Evolutionary conservation across 2,329 filamentous ascomycete species (phyloP).

Genomic region (Botryosphaeria agaves): DNA sequence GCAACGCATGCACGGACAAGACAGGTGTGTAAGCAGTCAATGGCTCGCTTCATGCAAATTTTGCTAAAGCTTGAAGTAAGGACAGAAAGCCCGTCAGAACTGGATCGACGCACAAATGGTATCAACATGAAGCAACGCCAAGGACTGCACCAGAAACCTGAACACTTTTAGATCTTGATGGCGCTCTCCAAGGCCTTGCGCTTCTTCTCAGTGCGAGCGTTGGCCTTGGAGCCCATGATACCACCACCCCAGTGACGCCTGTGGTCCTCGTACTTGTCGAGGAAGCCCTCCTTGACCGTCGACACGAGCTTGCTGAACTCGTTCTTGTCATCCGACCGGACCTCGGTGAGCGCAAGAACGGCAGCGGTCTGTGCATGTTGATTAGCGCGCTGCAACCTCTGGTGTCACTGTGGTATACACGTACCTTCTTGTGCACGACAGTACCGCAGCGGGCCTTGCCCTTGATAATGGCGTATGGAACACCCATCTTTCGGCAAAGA

Average conservation of each 20-base stretch:
- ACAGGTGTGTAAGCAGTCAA: too few relatives aligned
- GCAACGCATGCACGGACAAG: too few relatives aligned
- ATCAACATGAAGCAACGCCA: too few relatives aligned
- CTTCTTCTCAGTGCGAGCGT: conserved; percentile 63
- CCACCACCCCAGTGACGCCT: conserved; percentile 97
- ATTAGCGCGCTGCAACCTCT: conserved; percentile 9
- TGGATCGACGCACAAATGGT: too few relatives aligned
- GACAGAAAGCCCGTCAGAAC: too few relatives aligned
- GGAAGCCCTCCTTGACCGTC: conserved; percentile 94
- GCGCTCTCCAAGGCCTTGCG: conserved; percentile 84
- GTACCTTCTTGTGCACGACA: conserved; percentile 97
- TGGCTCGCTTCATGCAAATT: too few relatives aligned
- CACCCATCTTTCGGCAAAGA: conserved; percentile 99
- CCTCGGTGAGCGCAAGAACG: conserved; percentile 88
- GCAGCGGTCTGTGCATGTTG: conserved; percentile 66
- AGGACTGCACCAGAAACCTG: too few relatives aligned
- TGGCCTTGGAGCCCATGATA: conserved; percentile 97
- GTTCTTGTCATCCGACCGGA: conserved; percentile 93
- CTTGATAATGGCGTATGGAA: conserved; percentile 98
- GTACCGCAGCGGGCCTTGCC: conserved; percentile 98
- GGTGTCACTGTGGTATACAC: conserved; percentile 7
- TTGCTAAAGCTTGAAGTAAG: too few relatives aligned
- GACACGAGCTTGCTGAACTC: conserved; percentile 95
- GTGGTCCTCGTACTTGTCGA: conserved; percentile 83
- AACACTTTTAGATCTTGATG: conserved; percentile 98